Conservation (phyloP, 2,329 filamentous ascomycete genomes). For the Ceratocystis papillata region DNA sequence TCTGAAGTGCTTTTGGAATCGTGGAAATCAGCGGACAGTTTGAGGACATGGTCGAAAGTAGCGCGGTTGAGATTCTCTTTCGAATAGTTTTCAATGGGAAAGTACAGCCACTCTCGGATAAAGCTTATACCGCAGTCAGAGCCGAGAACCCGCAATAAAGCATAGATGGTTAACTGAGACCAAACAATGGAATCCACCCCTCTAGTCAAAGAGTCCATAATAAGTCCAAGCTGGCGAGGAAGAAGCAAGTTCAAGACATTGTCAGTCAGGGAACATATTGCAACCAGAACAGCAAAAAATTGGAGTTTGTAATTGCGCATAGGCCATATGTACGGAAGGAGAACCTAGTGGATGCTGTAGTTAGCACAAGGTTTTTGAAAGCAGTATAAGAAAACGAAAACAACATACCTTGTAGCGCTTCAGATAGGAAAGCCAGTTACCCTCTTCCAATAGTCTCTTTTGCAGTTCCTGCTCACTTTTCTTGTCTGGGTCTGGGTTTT, state of each 20-base stretch:
- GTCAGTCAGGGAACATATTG: constrained; percentile 54
- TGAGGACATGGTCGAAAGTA: constrained; percentile 49
- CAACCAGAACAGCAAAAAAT: constrained; percentile 54
- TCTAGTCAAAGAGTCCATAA: constrained; percentile 57
- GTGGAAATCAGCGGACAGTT: constrained; percentile 51
- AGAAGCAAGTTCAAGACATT: constrained; percentile 67
- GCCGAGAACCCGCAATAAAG: constrained; percentile 40
- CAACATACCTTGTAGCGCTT: constrained; percentile 54
- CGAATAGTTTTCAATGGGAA: constrained; percentile 48
- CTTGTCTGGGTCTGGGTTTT: constrained; percentile 42
- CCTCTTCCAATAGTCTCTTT: constrained; percentile 60
- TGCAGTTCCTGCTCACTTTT: constrained; percentile 41
- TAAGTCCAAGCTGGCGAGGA: constrained; percentile 69
- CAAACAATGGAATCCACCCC: constrained; percentile 40
- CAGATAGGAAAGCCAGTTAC: constrained; percentile 66
- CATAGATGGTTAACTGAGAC: constrained; percentile 44
- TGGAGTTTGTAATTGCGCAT: constrained; percentile 55
- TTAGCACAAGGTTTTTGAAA: background rate
- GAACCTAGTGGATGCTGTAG: constrained; percentile 39
- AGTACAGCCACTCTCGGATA: constrained; percentile 45
- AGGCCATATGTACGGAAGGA: constrained; percentile 73
- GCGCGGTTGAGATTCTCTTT: constrained; percentile 44
- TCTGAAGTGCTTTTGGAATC: constrained; percentile 51
- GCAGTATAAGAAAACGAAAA: constrained; percentile 1
- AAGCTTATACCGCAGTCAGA: constrained; percentile 47